Percentiles rank a stretch among this genome's conserved stretches.
These are phyloP conservation scores for Pseudozyma flocculosa DNA, from an alignment of 1,284 basidiomycete genomes.

Conservation along the genomic window DNA sequence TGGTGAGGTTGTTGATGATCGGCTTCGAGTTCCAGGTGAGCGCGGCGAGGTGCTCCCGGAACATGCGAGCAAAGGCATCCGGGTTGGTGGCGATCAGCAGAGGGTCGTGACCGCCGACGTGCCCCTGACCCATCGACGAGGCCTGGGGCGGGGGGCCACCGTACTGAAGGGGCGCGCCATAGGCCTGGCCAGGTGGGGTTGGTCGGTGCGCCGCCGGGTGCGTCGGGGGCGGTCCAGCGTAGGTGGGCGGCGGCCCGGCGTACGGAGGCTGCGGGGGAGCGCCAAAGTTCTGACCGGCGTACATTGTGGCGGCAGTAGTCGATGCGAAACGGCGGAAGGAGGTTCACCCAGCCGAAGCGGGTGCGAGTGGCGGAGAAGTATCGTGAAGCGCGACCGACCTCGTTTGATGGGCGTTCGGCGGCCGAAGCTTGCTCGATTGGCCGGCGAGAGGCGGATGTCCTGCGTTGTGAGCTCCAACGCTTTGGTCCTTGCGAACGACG, in stretches of 20 bases:
- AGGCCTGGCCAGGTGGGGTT: not conserved
- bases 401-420: too few species aligned
- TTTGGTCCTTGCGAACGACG: too few species aligned
- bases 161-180: not conserved
- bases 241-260: not conserved
- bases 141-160: not conserved
- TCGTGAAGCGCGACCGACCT: too few species aligned
- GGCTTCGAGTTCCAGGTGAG: constrained; percentile 94
- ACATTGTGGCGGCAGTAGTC: too few species aligned
- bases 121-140: not conserved
- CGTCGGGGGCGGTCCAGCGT: too few species aligned
- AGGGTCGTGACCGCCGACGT: constrained; percentile 3
- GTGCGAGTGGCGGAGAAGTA: too few species aligned
- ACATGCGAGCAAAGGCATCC: constrained; percentile 68
- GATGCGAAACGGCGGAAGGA: too few species aligned
- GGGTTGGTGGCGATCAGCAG: constrained; percentile 59
- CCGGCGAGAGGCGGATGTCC: too few species aligned
- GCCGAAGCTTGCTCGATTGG: too few species aligned
- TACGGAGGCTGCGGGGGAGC: not conserved
- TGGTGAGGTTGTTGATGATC: constrained; percentile 90
- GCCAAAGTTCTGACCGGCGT: not conserved
- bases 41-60: constrained; percentile 70
- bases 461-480: too few species aligned
- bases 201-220: not conserved
- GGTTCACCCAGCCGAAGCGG: too few species aligned